Evolutionary conservation across 78 protist species (phyloP).

Genomic region (Dictyostelium intermedium): DNA sequence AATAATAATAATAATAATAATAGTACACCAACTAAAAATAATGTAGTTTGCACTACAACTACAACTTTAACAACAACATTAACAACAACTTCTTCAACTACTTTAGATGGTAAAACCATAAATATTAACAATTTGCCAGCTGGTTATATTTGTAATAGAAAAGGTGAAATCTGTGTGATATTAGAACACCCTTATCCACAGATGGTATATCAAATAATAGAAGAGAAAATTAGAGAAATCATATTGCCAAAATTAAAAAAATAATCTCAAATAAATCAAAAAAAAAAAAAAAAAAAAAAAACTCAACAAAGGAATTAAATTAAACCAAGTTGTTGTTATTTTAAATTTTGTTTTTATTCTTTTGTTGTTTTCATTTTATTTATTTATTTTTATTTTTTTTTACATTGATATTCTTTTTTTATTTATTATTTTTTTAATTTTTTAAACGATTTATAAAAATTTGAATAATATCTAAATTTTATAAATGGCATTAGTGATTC

Average conservation of each 20-base stretch:
- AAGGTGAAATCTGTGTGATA: conserved; percentile 60
- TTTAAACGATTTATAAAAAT: no score
- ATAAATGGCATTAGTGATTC: no score
- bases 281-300: background rate
- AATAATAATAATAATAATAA: background rate
- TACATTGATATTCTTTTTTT: background rate
- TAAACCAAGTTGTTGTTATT: no score
- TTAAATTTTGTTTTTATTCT: no score
- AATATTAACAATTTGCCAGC: background rate
- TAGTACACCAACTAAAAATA: background rate
- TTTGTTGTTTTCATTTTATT: no score
- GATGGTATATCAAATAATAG: conserved; percentile 64
- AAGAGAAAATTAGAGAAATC: conserved; percentile 6
- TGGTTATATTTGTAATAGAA: conserved; percentile 37
- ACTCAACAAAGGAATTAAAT: no score
- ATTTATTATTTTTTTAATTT: background rate
- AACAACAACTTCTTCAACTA: background rate
- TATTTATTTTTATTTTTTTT: background rate
- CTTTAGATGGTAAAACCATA: background rate
- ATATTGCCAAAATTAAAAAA: conserved; percentile 1
- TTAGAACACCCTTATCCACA: conserved; percentile 69
- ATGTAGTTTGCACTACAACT: background rate
- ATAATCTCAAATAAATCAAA: background rate
- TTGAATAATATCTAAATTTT: no score
- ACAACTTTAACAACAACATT: background rate